Conservation (phyloP, 1,284 basidiomycete genomes). For the Naganishia albida region DNA sequence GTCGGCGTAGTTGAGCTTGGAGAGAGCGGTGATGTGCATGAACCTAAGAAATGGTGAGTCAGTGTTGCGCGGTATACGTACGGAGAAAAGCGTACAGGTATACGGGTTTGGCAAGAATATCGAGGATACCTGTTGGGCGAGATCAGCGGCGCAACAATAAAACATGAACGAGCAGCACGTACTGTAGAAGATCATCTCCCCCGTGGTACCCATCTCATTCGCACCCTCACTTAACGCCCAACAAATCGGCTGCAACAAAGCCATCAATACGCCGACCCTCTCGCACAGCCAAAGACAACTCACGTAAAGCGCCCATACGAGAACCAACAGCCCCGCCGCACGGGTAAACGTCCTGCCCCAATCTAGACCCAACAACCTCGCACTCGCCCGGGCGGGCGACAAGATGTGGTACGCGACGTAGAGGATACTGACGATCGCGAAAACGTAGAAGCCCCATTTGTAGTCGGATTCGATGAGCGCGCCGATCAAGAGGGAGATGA, state of each 20-base stretch:
- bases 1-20: slow-evolving; percentile 24
- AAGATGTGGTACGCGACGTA: slow-evolving; percentile 14
- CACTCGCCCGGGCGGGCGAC: slow-evolving; percentile 11
- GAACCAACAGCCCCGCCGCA: slow-evolving; percentile 2
- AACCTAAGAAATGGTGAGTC: background rate
- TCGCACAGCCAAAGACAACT: background rate
- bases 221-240: slow-evolving; percentile 25
- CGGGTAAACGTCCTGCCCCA: slow-evolving; percentile 16
- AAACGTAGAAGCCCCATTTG: slow-evolving; percentile 19
- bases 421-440: slow-evolving; percentile 2
- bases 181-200: slow-evolving; percentile 27
- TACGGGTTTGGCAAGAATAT: slow-evolving; percentile 22
- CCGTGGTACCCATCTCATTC: slow-evolving; percentile 22
- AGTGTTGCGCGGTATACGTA: background rate
- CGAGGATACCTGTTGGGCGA: slow-evolving; percentile 12
- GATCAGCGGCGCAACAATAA: background rate
- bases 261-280: background rate
- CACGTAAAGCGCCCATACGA: slow-evolving; percentile 19
- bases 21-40: slow-evolving; percentile 21
- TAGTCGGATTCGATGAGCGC: slow-evolving; percentile 19
- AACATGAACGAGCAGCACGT: background rate
- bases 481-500: slow-evolving; percentile 9
- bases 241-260: slow-evolving; percentile 1
- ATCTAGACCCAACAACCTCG: slow-evolving; percentile 17
- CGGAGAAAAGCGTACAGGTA: slow-evolving; percentile 8